These are phyloP conservation scores for Yamadazyma atlantica DNA, from an alignment of 1,139 yeast genomes.

Conservation along the genomic window DNA sequence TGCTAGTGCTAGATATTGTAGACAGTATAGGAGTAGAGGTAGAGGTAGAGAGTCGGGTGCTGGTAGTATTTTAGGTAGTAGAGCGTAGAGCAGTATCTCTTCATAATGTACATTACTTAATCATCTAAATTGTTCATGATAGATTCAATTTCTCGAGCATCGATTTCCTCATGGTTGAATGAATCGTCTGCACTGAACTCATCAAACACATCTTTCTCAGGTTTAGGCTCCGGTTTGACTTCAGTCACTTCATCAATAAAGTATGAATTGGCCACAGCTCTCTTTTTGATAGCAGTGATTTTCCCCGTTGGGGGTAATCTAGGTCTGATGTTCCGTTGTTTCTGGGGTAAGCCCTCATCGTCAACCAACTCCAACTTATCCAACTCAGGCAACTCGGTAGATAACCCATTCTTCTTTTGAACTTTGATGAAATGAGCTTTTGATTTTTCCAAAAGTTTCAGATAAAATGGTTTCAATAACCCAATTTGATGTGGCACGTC, in stretches of 20 bases:
- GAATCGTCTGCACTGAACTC: conserved; percentile 5
- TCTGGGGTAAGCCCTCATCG: conserved; percentile 80
- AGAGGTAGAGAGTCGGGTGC: too few species aligned
- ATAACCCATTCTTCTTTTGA: conserved; percentile 54
- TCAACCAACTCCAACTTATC: conserved; percentile 56
- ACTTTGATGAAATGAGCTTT: conserved; percentile 46
- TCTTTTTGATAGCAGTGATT: conserved; percentile 69
- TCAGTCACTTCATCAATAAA: conserved; percentile 34
- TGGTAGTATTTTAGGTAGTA: too few species aligned
- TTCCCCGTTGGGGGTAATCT: conserved; percentile 94
- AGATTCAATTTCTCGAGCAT: conserved; percentile 16
- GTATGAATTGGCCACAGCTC: conserved; percentile 51
- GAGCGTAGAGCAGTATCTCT: too few species aligned
- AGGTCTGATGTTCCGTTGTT: conserved; percentile 76
- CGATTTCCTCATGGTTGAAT: conserved; percentile 13
- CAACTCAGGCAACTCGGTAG: conserved; percentile 42
- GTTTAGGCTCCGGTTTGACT: conserved; percentile 8
- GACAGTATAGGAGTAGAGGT: too few species aligned
- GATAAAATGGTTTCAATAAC: conserved; percentile 59
- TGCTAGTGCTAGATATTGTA: too few species aligned
- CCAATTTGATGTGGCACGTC: conserved; percentile 58
- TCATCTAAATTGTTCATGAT: conserved; percentile 15
- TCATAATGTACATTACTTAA: neutral
- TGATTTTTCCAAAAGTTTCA: conserved; percentile 51
- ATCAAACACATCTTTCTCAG: neutral